phyloP scores from a whole-genome alignment of 306 rosid species.

The Glycine soja region DNA sequence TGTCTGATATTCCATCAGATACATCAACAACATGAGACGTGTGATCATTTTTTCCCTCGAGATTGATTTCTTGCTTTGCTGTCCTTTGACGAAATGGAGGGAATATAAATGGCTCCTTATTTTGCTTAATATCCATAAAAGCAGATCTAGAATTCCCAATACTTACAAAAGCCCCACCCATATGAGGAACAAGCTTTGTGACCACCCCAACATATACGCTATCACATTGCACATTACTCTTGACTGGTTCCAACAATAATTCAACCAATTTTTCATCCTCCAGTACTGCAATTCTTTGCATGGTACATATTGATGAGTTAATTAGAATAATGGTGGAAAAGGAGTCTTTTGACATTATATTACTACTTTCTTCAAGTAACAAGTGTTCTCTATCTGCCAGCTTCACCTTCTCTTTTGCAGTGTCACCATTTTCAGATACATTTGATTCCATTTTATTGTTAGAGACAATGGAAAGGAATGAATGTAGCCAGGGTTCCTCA shows the following conservation, averaged over 20 bases:
- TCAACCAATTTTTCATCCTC: conserved; percentile 90
- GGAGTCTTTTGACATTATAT: conserved; percentile 54
- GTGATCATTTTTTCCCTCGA: conserved; percentile 53
- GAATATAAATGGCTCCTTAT: conserved; percentile 87
- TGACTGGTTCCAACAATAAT: conserved; percentile 89
- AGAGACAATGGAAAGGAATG: conserved; percentile 50
- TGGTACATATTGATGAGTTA: conserved; percentile 93
- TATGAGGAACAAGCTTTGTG: conserved; percentile 88
- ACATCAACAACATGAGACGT: conserved; percentile 46
- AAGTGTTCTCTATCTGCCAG: conserved; percentile 58
- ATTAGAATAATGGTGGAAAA: conserved; percentile 79
- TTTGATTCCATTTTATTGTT: conserved; percentile 56
- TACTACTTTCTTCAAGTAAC: conserved; percentile 64
- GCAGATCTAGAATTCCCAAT: conserved; percentile 85
- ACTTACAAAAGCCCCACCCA: conserved; percentile 97
- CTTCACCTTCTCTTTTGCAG: conserved; percentile 50
- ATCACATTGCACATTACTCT: conserved; percentile 92
- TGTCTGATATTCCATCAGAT: conserved; percentile 52
- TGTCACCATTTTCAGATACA: conserved; percentile 52
- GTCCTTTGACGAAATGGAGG: conserved; percentile 79
- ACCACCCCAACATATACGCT: conserved; percentile 88
- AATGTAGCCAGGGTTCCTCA: conserved; percentile 92
- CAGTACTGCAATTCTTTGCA: conserved; percentile 97
- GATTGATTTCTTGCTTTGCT: conserved; percentile 56
- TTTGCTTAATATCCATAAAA: conserved; percentile 81